These are phyloP conservation scores for Trichosporon inkin DNA, from an alignment of 1,284 basidiomycete species.

Conservation along the genomic window DNA sequence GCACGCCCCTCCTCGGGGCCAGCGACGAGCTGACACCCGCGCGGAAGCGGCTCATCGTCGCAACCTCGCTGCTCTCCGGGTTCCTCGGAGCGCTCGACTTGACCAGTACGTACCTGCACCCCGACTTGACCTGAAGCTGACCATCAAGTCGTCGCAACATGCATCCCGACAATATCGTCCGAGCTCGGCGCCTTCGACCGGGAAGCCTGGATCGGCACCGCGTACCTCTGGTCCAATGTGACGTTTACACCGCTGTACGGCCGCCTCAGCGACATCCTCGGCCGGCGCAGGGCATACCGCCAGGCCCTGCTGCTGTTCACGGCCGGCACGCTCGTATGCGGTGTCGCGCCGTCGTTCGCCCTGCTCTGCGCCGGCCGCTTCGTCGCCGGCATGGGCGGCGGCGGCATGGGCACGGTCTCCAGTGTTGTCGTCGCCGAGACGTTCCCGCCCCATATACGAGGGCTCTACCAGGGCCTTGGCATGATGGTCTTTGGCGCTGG, in stretches of 20 bases:
- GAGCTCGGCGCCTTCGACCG: conserved; percentile 29
- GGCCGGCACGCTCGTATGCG: conserved; percentile 28
- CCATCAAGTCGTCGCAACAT: conserved; percentile 32
- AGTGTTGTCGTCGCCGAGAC: conserved; percentile 46
- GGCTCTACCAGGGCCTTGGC: conserved; percentile 44
- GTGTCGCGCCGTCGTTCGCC: conserved; percentile 20
- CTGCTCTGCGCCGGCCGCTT: conserved; percentile 26
- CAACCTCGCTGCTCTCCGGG: conserved; percentile 25
- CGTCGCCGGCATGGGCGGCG: conserved; percentile 36
- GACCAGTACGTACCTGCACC: conserved; percentile 23
- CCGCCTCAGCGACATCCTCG: conserved; percentile 31
- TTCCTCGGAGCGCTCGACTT: conserved; percentile 30
- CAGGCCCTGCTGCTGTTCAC: conserved; percentile 31
- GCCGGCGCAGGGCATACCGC: conserved; percentile 25
- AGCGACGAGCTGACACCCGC: conserved; percentile 4
- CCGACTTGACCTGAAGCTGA: neutral
- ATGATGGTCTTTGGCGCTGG: conserved; percentile 43
- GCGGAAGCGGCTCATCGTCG: conserved; percentile 24
- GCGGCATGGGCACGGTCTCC: conserved; percentile 37
- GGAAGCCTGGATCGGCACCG: conserved; percentile 36
- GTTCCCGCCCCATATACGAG: conserved; percentile 45
- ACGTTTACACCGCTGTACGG: conserved; percentile 37
- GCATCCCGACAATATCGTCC: conserved; percentile 31
- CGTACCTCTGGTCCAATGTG: conserved; percentile 34
- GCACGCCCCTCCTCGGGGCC: conserved; percentile 19